Evolutionary conservation across 192 early-diverging fungal genomes (phyloP).

Genomic region (Jimgerdemannia flammicorona): DNA sequence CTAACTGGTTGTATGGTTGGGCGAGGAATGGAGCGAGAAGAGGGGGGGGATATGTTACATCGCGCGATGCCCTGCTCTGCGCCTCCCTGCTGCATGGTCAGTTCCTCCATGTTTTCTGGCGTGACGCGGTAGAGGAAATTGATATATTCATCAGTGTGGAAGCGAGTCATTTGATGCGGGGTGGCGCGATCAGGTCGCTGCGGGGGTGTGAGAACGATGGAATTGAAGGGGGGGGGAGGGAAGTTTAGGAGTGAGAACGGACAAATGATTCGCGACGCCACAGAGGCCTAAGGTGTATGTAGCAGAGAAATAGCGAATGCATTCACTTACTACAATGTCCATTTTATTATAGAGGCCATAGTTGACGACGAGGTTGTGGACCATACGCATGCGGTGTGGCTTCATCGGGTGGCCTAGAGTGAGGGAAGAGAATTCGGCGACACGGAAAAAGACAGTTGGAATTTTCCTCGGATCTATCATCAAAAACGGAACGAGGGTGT

Average conservation of each 20-base stretch:
- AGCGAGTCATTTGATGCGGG: slow-evolving; percentile 85
- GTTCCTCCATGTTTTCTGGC: slow-evolving; percentile 64
- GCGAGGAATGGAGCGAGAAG: neutral
- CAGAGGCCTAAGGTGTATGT: too few species aligned
- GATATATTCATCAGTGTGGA: slow-evolving; percentile 93
- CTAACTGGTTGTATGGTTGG: neutral
- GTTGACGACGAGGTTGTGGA: slow-evolving; percentile 87
- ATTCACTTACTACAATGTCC: slow-evolving; percentile 58
- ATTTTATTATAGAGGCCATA: slow-evolving; percentile 94
- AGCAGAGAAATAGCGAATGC: neutral
- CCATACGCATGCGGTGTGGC: slow-evolving; percentile 92
- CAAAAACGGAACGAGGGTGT: neutral
- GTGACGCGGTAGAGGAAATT: slow-evolving; percentile 79
- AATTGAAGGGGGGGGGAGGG: too few species aligned
- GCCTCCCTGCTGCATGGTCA: slow-evolving; percentile 52
- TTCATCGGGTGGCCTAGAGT: slow-evolving; percentile 93
- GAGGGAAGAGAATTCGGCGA: slow-evolving; percentile 13
- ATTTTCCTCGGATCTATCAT: neutral
- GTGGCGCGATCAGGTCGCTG: slow-evolving; percentile 79
- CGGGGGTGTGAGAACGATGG: too few species aligned
- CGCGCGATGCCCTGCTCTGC: slow-evolving; percentile 43
- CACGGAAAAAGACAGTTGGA: slow-evolving; percentile 1
- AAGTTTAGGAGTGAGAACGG: neutral
- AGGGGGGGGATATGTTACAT: slow-evolving; percentile 32
- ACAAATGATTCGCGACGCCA: too few species aligned